Base-by-base conservation (phyloP, 2,329 filamentous ascomycete species). In the Ophiosphaerella korrae region DNA sequence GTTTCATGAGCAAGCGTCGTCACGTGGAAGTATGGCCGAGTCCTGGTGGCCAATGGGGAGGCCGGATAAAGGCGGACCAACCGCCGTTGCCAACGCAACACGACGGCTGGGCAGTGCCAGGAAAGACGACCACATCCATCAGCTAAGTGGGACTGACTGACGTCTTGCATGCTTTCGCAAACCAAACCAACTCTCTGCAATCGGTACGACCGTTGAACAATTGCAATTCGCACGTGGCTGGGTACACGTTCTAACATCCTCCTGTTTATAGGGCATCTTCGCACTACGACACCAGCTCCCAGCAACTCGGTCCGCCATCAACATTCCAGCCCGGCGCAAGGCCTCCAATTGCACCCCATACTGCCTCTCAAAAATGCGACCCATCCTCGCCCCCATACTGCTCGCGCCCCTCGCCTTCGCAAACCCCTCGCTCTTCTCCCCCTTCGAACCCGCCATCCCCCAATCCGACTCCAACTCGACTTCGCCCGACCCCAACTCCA, bases 361-460 rank as follows among this genome's bases (percentile, higher is more conserved):
- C 6, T 24, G 26, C 3, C 45, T 40, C 47, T 50, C 24, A 9
- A 70, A 33, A 53, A 74, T 74, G 71, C 67, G 66, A 42, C 52
- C 57, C 48, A 44, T 52, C 18, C 39, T 71, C 34, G 53, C 57
- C 8, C 47, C 66, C n/a, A 23, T 66, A 21, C 52, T 72, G 37
- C 50, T 71, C 55, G 59, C 66, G 52, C 61, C 68, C 26, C 44
- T 70, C 39, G 64, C 62, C n/a, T 50, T 66, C 39, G 70, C 70
- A 7, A 58, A 60, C 31, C 62, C 68, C 33, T 59, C 68, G 48
- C 42, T 62, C 45, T 36, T 68, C 24, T 64, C 66, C 48, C 61
- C 62, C 50, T 74, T 74, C 62, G 55, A 68, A 47, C 60, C 64
- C 9, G 67, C 68, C 33, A 54, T 69, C 42, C 55, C 58, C 56